phyloP scores from a whole-genome alignment of 306 rosid genomes.

The Cyclanthera cordifolia region DNA sequence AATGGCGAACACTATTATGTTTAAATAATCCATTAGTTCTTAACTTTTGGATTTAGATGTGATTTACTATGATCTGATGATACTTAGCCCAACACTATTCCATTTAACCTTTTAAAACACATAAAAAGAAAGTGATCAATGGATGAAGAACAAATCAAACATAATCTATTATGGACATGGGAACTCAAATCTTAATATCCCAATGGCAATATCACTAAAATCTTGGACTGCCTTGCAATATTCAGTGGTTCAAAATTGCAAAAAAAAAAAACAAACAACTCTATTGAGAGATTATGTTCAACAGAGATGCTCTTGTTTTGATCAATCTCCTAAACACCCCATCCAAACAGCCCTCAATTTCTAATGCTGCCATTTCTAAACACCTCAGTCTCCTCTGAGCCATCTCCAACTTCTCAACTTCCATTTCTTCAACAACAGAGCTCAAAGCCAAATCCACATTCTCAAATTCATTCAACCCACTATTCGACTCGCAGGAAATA shows the following conservation, averaged over 20 bases:
- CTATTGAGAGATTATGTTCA: constrained; percentile 36
- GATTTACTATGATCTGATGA: background rate
- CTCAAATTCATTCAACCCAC: constrained; percentile 27
- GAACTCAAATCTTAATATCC: background rate
- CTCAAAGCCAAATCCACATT: constrained; percentile 27
- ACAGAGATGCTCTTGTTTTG: constrained; percentile 35
- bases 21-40: background rate
- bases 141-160: background rate
- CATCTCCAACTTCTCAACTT: constrained; percentile 18
- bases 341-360: constrained; percentile 31
- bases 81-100: background rate
- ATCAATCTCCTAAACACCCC: constrained; percentile 31
- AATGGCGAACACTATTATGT: too few species aligned
- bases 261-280: background rate
- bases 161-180: background rate
- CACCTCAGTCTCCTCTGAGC: constrained; percentile 24
- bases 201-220: constrained; percentile 9
- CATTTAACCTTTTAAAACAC: background rate
- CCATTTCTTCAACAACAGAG: constrained; percentile 14
- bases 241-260: background rate
- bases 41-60: background rate
- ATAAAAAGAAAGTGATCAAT: background rate
- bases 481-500: constrained; percentile 21
- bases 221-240: constrained; percentile 9
- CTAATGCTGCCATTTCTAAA: constrained; percentile 29